A percentile compares a stretch with the other conserved stretches of the same genome.
These are phyloP conservation scores for Cymodocea nodosa DNA, from an alignment of 116 monocot genomes.

Conservation along the genomic window DNA sequence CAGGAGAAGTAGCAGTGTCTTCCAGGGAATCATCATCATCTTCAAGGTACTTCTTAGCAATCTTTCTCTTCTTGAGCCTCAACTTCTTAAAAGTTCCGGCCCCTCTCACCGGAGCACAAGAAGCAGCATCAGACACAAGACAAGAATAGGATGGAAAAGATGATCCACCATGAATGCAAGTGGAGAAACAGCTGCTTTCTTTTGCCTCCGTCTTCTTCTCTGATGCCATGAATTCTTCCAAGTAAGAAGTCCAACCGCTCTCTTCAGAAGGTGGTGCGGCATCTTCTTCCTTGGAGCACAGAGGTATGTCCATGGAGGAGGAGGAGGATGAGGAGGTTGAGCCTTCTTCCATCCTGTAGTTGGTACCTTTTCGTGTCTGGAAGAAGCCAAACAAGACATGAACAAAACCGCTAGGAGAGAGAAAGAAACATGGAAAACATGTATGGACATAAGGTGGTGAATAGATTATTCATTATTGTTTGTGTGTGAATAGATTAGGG, in stretches of 20 bases:
- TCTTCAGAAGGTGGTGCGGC: constrained; percentile 14
- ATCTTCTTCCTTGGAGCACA: constrained; percentile 4
- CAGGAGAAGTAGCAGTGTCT: constrained; percentile 76
- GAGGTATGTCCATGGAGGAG: constrained; percentile 12
- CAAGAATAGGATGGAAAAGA: constrained; percentile 13
- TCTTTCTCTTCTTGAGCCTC: constrained; percentile 23
- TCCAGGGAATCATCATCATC: constrained; percentile 48
- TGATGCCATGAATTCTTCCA: constrained; percentile 32
- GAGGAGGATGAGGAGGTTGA: constrained; percentile 11
- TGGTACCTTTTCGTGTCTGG: neutral
- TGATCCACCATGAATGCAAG: neutral
- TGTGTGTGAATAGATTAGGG: neutral
- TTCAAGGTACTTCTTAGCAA: neutral
- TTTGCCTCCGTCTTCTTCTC: constrained; percentile 8
- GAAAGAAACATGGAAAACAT: neutral
- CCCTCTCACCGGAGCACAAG: constrained; percentile 2
- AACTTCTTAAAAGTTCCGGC: constrained; percentile 17
- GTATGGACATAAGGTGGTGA: neutral
- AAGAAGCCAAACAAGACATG: neutral
- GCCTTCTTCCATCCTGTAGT: constrained; percentile 8
- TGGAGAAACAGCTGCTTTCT: neutral
- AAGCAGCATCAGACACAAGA: constrained; percentile 30
- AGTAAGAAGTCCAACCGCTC: constrained; percentile 40
- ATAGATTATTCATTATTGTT: neutral
- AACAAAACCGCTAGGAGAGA: neutral